Conservation (phyloP, 345 rosid species). For the Citrus sinensis region DVS_A1.0 CM039164.1:5110001-5110500, state of each 20-base stretch:
- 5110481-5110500: slow-evolving; percentile 6
- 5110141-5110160: background rate
- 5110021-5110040: too few species aligned
- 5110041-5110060: background rate
- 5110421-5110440: background rate
- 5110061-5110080: background rate
- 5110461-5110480: slow-evolving; percentile 7
- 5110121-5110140: background rate
- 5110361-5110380: background rate
- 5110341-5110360: slow-evolving; percentile 9
- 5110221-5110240: slow-evolving; percentile 3
- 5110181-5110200: background rate
- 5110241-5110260: slow-evolving; percentile 21
- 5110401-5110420: background rate
- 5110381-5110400: background rate
- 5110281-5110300: slow-evolving; percentile 9
- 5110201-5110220: background rate
- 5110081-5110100: background rate
- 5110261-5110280: background rate
- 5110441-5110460: slow-evolving; percentile 23
- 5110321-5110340: background rate
- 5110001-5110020: too few species aligned
- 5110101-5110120: background rate
- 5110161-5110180: background rate
- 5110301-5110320: background rate